These are phyloP conservation scores for Xanthoceras sorbifolium DNA, from an alignment of 345 rosid genomes.

Conservation along the genomic window DNA sequence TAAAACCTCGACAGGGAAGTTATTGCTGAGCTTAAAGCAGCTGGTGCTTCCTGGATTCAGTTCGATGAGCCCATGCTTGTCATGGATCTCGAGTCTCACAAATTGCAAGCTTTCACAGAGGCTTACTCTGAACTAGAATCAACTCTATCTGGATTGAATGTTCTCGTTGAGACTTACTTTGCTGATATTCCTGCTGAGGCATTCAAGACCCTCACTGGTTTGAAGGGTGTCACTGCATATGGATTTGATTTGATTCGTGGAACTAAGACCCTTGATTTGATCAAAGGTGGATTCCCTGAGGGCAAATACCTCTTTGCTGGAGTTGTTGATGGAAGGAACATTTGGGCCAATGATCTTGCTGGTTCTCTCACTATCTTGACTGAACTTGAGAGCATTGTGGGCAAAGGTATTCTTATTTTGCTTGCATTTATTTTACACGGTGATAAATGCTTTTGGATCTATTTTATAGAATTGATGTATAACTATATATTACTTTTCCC, in stretches of 20 bases:
- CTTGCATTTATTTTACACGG: not conserved
- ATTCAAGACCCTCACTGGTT: conserved; percentile 71
- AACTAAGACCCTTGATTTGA: conserved; percentile 71
- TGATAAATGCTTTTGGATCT: not conserved
- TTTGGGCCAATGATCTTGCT: conserved; percentile 98
- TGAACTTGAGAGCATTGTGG: conserved; percentile 72
- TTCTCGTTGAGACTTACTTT: conserved; percentile 88
- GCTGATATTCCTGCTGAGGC: conserved; percentile 89
- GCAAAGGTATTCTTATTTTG: conserved; percentile 61
- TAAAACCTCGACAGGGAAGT: conserved; percentile 66
- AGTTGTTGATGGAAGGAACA: conserved; percentile 96
- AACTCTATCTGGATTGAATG: conserved; percentile 77
- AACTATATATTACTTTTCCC: not conserved
- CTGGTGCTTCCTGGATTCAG: conserved; percentile 97
- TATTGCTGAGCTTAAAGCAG: conserved; percentile 82
- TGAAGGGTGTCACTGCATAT: conserved; percentile 82
- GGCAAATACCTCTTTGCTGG: conserved; percentile 96
- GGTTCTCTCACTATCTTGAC: conserved; percentile 62
- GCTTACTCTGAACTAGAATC: conserved; percentile 84
- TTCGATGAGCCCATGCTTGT: conserved; percentile 91
- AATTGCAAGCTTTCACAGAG: conserved; percentile 74
- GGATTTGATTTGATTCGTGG: conserved; percentile 97
- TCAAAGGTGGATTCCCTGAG: conserved; percentile 74
- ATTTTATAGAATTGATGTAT: not conserved
- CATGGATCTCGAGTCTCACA: conserved; percentile 85